Base-by-base conservation (phyloP, 257 asterid species). In the Paraleonurus japonicus region DNA sequence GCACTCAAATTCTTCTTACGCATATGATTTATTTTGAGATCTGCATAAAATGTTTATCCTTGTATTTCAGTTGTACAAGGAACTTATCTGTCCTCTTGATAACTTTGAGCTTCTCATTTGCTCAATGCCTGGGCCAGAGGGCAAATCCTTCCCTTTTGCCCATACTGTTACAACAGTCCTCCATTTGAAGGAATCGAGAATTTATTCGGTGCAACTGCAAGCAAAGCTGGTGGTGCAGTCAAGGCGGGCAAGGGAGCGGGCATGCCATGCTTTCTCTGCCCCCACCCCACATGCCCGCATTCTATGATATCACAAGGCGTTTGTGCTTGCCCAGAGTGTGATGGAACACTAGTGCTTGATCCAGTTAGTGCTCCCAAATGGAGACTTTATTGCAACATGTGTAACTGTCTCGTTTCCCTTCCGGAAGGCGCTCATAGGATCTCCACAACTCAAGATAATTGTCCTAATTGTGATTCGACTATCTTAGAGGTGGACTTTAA, bases 241-340 rank as follows among this genome's bases (percentile, higher is more conserved):
- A 83, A 81, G 70, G 47, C 71, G 48, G 92, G 98, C 23, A 92
- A 92, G 79, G 98, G 98, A 62, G 95, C 82, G 2, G 98, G 98
- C 55, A 92, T 92, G 98, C 95, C 98, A 16, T 92, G 98, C 71
- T 88, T 86, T 86, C 96, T 88, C 59, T 92, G 98, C 76, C 98
- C 96, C 35, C 98, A 92, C 75, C 93, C 98, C 2, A 86, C 96
- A 0, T 92, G 98, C 77, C 88, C 47, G 62, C 98, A 92, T 74
- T 92, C 98, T 47, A 73, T 92, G 87, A 83, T 89, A 61, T 79
- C 96, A 11, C 94, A 84, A 81, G 98, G 98, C 11, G 90, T 92
- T 20, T 92, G 98, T 70, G 98, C 92, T 69, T 92, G 98, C 76
- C 98, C 98, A 7, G 98, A 92, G 80, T 92, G 98, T 59, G 87